phyloP scores from a whole-genome alignment of 179 eudicot genomes.

The Vitellaria paradoxa region DNA sequence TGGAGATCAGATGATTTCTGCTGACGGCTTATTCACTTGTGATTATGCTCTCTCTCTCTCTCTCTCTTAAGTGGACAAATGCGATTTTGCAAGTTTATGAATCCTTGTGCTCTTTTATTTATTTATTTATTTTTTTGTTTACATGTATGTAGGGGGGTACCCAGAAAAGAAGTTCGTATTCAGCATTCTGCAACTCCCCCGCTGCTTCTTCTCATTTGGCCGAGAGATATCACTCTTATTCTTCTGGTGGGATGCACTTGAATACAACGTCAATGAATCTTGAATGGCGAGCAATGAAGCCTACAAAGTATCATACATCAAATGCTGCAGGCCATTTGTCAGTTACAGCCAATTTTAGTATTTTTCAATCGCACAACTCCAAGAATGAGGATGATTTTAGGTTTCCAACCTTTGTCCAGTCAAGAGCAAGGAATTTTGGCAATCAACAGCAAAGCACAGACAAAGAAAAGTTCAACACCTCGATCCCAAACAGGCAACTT shows the following conservation, averaged over 20 bases:
- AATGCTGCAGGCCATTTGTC: constrained; percentile 13
- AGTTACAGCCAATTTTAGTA: constrained; percentile 6
- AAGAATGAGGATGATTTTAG: constrained; percentile 21
- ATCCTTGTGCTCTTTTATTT: neutral
- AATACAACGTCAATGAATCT: constrained; percentile 13
- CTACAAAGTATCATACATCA: constrained; percentile 10
- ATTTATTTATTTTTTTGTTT: constrained; percentile 9
- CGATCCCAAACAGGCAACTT: constrained; percentile 5
- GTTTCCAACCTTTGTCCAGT: constrained; percentile 16
- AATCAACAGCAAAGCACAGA: constrained; percentile 7
- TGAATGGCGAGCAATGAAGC: constrained; percentile 6
- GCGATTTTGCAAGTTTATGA: neutral
- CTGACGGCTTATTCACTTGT: neutral
- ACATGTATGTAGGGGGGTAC: constrained; percentile 23
- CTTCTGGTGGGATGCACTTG: constrained; percentile 12
- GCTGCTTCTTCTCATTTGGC: constrained; percentile 21
- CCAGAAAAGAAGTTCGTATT: constrained; percentile 18
- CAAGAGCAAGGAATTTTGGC: constrained; percentile 6
- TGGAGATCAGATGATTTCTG: neutral
- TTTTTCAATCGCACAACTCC: constrained; percentile 12
- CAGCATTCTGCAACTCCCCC: constrained; percentile 20
- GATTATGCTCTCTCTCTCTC: neutral
- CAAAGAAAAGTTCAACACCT: constrained; percentile 9
- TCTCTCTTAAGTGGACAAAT: neutral
- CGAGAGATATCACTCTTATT: constrained; percentile 24